A percentile compares a stretch with the other conserved stretches of the same genome.
phyloP scores from a whole-genome alignment of 495 filamentous ascomycete species.

The Hyphodiscus hymeniophilus region DNA sequence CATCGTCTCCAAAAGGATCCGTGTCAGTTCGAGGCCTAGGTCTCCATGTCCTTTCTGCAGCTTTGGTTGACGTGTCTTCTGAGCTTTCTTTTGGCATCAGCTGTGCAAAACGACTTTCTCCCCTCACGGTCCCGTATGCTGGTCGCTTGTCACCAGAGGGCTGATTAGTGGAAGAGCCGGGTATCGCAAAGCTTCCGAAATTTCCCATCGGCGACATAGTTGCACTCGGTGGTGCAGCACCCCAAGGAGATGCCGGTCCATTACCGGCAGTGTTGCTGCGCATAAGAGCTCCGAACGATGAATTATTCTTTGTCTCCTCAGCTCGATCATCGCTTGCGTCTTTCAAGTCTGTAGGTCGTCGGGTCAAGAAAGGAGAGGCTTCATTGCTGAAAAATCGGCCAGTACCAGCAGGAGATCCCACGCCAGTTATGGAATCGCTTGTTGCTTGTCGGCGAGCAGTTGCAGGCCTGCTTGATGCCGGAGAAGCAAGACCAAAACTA shows the following conservation, averaged over 20 bases:
- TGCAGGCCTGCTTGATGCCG: conserved; percentile 59
- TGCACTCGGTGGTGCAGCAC: conserved; percentile 42
- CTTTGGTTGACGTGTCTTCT: conserved; percentile 44
- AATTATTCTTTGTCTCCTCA: conserved; percentile 40
- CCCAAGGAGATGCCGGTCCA: conserved; percentile 59
- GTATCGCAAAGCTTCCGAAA: conserved; percentile 77
- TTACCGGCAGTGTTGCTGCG: conserved; percentile 54
- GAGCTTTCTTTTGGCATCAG: conserved; percentile 69
- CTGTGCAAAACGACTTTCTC: conserved; percentile 78
- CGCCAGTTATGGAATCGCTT: conserved; percentile 62
- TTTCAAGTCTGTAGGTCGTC: conserved; percentile 68
- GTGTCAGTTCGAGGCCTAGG: conserved; percentile 61
- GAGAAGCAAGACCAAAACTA: conserved; percentile 46
- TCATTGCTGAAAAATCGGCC: conserved; percentile 43
- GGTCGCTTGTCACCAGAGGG: conserved; percentile 61
- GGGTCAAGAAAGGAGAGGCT: conserved; percentile 50
- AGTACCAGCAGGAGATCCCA: conserved; percentile 40
- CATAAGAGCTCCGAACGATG: conserved; percentile 55
- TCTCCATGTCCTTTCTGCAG: conserved; percentile 38
- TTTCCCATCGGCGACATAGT: conserved; percentile 66
- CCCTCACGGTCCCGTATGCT: conserved; percentile 57
- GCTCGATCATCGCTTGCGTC: conserved; percentile 38
- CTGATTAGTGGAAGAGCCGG: conserved; percentile 23
- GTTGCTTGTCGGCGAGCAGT: conserved; percentile 80
- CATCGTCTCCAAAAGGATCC: conserved; percentile 65